Conservation (phyloP, 192 early-diverging fungal genomes). For the Coemansia sp. region DNA sequence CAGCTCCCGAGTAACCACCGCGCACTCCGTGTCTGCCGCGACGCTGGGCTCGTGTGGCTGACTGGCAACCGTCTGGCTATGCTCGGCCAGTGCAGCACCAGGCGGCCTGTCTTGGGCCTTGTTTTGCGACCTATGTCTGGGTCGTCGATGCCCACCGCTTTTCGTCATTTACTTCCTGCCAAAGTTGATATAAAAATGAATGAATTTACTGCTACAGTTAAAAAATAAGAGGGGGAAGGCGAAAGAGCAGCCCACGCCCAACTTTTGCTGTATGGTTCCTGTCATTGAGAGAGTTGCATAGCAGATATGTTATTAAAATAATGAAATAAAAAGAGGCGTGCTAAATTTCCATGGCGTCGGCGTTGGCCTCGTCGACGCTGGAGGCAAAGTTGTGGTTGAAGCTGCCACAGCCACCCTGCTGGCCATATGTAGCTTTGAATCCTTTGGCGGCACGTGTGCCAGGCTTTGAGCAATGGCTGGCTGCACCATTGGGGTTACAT, state of each 20-base stretch:
- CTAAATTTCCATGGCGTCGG: constrained; percentile 25
- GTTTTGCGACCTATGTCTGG: background rate
- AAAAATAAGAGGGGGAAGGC: background rate
- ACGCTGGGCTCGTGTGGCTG: background rate
- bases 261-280: too few species aligned
- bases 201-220: background rate
- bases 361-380: constrained; percentile 22
- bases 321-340: background rate
- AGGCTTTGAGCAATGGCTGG: background rate
- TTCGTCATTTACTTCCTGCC: background rate
- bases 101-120: background rate
- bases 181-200: background rate
- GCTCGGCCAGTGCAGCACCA: background rate
- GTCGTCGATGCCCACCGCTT: background rate
- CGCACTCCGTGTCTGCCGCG: background rate
- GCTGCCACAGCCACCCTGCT: background rate
- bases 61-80: background rate
- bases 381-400: background rate
- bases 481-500: background rate
- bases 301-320: background rate
- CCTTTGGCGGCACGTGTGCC: constrained; percentile 8
- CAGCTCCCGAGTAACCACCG: background rate
- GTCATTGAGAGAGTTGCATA: too few species aligned
- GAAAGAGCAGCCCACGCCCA: too few species aligned
- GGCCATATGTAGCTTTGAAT: constrained; percentile 9